phyloP scores from a whole-genome alignment of 176 grass and related monocot species.

The Bonia amplexicaulis region DNA sequence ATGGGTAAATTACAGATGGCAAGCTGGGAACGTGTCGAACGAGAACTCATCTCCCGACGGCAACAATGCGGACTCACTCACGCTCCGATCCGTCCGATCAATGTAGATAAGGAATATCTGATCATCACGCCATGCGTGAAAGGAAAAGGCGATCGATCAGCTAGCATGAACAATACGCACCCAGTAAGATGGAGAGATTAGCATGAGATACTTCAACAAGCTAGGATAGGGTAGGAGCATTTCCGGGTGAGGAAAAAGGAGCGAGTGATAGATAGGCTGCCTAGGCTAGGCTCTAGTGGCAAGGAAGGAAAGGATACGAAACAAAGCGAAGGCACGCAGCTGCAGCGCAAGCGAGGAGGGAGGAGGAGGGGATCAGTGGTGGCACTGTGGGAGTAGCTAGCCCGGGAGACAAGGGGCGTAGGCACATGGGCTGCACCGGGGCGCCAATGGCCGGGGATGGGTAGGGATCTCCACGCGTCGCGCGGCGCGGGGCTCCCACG shows the following conservation, averaged over 20 bases:
- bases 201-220: neutral
- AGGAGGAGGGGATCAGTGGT: neutral
- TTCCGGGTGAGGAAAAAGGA: neutral
- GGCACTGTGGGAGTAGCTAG: slow-evolving; percentile 34
- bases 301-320: neutral
- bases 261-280: neutral
- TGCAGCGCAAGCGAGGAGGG: neutral
- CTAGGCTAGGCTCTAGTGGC: neutral
- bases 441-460: neutral
- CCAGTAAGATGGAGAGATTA: neutral
- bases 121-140: neutral
- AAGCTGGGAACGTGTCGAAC: neutral
- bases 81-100: neutral
- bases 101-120: neutral
- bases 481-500: neutral
- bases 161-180: neutral
- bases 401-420: slow-evolving; percentile 29
- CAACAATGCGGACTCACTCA: neutral
- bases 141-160: neutral
- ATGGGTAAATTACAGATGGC: neutral
- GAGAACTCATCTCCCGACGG: neutral
- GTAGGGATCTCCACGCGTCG: slow-evolving; percentile 32
- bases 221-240: neutral
- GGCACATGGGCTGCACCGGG: slow-evolving; percentile 42
- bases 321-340: slow-evolving; percentile 6